Conservation (phyloP, 164 flowering plant genomes). For the Paratinospora sagittata region DNA sequence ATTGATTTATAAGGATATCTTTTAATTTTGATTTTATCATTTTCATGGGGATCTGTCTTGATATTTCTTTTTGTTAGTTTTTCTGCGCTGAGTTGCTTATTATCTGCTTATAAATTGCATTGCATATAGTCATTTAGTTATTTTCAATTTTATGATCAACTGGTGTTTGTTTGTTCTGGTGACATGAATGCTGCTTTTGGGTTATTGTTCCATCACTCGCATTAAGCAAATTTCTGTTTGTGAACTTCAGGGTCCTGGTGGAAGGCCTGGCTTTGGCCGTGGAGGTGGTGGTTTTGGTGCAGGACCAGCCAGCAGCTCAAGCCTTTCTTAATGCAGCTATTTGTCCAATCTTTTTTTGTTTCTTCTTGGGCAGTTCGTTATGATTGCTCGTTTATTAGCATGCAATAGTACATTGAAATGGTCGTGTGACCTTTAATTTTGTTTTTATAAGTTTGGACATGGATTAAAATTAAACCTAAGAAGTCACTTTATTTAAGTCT, state of each 20-base stretch:
- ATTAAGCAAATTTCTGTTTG: background rate
- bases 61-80: too few relatives aligned
- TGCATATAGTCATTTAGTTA: too few relatives aligned
- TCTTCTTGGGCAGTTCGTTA: background rate
- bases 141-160: too few relatives aligned
- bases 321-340: constrained; percentile 1
- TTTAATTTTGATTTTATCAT: too few relatives aligned
- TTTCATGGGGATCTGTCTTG: too few relatives aligned
- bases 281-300: constrained; percentile 24
- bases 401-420: background rate
- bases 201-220: background rate
- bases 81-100: too few relatives aligned
- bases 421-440: constrained; percentile 1
- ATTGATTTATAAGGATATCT: too few relatives aligned
- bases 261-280: constrained; percentile 29
- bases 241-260: constrained; percentile 20
- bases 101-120: too few relatives aligned
- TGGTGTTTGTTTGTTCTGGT: too few relatives aligned
- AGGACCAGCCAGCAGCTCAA: constrained; percentile 14
- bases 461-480: background rate
- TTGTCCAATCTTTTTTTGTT: background rate
- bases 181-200: background rate
- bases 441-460: background rate
- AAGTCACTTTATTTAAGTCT: background rate
- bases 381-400: background rate